A percentile compares a stretch with the other conserved stretches of the same genome.
Evolutionary conservation across 129 eudicot genomes (phyloP).

Genomic region (Helichrysum umbraculigerum): DNA sequence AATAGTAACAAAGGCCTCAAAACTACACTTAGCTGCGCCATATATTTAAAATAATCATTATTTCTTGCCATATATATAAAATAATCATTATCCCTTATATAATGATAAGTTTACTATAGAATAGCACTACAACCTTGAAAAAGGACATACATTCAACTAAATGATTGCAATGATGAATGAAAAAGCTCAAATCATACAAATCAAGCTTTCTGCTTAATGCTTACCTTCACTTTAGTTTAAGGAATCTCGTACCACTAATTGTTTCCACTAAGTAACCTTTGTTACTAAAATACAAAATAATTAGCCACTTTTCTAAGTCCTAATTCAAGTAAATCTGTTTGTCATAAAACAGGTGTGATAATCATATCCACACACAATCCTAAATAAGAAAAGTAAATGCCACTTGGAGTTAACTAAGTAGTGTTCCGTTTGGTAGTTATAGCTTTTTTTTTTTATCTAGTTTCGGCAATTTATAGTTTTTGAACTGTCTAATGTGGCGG

Average conservation of each 20-base stretch:
- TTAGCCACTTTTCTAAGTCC: slow-evolving; percentile 12
- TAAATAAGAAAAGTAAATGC: neutral
- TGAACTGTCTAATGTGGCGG: no score
- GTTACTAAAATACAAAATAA: slow-evolving; percentile 7
- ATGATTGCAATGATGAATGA: slow-evolving; percentile 29
- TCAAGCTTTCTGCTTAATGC: slow-evolving; percentile 30
- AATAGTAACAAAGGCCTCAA: slow-evolving; percentile 11
- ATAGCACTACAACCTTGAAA: slow-evolving; percentile 22
- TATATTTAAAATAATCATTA: neutral
- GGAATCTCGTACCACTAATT: slow-evolving; percentile 33
- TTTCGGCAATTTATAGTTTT: no score
- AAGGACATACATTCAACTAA: slow-evolving; percentile 29
- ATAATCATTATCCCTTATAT: neutral
- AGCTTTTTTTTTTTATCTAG: no score
- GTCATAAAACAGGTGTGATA: neutral
- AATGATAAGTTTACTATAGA: neutral
- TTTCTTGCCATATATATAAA: neutral
- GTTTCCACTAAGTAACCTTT: slow-evolving; percentile 38
- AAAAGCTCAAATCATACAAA: slow-evolving; percentile 25
- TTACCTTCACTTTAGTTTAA: slow-evolving; percentile 23
- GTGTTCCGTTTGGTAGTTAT: neutral
- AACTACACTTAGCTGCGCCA: slow-evolving; percentile 12
- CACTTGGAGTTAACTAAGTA: neutral
- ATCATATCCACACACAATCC: neutral
- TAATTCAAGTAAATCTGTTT: neutral